Conservation (phyloP, 1,139 yeast genomes). For the Hansenula sp. region DNA sequence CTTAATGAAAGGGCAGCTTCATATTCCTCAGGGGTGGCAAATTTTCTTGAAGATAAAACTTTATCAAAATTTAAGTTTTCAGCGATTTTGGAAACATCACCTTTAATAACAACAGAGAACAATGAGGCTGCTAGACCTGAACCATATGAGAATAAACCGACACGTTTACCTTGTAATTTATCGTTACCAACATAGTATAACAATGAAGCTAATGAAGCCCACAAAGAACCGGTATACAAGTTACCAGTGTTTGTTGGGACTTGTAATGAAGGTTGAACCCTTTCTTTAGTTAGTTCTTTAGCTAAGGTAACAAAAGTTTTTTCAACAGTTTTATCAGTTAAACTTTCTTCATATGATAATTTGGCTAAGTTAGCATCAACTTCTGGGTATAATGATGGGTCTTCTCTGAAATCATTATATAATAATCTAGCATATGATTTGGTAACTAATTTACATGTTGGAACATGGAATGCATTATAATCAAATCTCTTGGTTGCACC, state of each 20-base stretch:
- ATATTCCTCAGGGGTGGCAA: slow-evolving; percentile 74
- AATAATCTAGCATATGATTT: slow-evolving; percentile 91
- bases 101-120: slow-evolving; percentile 74
- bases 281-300: slow-evolving; percentile 63
- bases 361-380: slow-evolving; percentile 52
- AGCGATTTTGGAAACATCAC: slow-evolving; percentile 72
- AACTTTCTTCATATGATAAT: slow-evolving; percentile 71
- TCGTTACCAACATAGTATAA: slow-evolving; percentile 74
- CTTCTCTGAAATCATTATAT: slow-evolving; percentile 79
- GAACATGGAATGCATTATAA: slow-evolving; percentile 96
- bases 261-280: slow-evolving; percentile 76
- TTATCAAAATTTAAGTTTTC: slow-evolving; percentile 63
- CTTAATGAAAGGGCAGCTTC: slow-evolving; percentile 79
- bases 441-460: slow-evolving; percentile 92
- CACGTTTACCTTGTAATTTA: slow-evolving; percentile 73
- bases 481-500: slow-evolving; percentile 75
- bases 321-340: slow-evolving; percentile 78
- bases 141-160: slow-evolving; percentile 95
- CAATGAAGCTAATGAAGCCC: slow-evolving; percentile 82
- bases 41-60: slow-evolving; percentile 64
- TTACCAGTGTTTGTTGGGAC: slow-evolving; percentile 98
- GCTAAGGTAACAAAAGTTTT: slow-evolving; percentile 80
- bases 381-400: slow-evolving; percentile 61
- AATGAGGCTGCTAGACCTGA: slow-evolving; percentile 95
- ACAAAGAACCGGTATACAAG: slow-evolving; percentile 95